Conservation (phyloP, 148 eudicot species). For the Heliamphora exappendiculata region DNA sequence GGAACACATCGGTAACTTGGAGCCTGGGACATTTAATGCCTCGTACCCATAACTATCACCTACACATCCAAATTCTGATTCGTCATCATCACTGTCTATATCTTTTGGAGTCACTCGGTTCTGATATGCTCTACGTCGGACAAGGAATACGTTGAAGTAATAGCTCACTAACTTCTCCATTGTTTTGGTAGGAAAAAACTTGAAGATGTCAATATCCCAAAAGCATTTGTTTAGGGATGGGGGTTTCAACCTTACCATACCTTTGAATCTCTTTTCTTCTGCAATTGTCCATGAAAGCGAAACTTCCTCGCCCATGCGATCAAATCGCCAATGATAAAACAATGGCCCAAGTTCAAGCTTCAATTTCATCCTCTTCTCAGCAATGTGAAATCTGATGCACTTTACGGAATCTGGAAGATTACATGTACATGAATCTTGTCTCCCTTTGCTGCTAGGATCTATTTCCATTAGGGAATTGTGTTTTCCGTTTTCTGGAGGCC, state of each 20-base stretch:
- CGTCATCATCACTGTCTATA: constrained; percentile 82
- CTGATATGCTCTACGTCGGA: constrained; percentile 62
- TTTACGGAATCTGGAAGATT: constrained; percentile 41
- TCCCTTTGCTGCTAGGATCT: constrained; percentile 32
- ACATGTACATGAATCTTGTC: constrained; percentile 46
- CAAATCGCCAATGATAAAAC: constrained; percentile 60
- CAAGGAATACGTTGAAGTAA: constrained; percentile 63
- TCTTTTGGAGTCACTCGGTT: constrained; percentile 66
- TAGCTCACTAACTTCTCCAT: constrained; percentile 63
- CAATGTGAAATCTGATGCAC: constrained; percentile 70
- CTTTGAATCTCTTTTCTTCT: constrained; percentile 67
- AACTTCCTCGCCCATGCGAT: constrained; percentile 79
- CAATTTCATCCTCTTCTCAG: constrained; percentile 56
- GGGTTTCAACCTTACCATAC: constrained; percentile 23
- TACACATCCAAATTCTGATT: constrained; percentile 49
- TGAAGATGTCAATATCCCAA: constrained; percentile 14
- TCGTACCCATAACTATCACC: constrained; percentile 49
- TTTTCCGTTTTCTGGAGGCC: constrained; percentile 41
- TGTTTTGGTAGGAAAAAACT: constrained; percentile 39
- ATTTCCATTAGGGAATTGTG: not conserved
- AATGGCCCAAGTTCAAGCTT: constrained; percentile 52
- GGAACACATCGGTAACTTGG: constrained; percentile 25
- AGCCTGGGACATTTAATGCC: constrained; percentile 29
- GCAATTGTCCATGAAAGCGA: constrained; percentile 72
- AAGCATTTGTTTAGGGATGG: constrained; percentile 25